Conservation (phyloP, 768 basidiomycete genomes). For the Leccinellum rugosiceps region DNA sequence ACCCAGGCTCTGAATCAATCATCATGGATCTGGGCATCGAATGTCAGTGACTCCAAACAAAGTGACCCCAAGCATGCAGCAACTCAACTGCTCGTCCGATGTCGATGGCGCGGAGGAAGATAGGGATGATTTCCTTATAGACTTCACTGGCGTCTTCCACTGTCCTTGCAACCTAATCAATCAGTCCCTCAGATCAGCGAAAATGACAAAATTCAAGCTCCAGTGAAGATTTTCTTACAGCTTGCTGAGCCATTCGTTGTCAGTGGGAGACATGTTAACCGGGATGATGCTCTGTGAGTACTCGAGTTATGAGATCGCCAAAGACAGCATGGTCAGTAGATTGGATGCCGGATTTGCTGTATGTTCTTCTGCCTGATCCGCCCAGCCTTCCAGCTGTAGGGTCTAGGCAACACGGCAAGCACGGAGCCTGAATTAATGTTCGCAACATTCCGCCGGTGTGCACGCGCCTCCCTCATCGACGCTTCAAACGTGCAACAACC, state of each 20-base stretch:
- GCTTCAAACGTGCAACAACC: too few relatives aligned
- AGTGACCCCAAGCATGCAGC: background rate
- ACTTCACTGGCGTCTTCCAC: background rate
- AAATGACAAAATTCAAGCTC: background rate
- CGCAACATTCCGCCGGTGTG: too few relatives aligned
- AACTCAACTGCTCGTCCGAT: slow-evolving; percentile 13
- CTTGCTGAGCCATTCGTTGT: slow-evolving; percentile 5
- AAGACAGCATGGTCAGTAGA: background rate
- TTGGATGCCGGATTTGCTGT: background rate
- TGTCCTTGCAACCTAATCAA: slow-evolving; percentile 1
- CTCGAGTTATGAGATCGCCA: background rate
- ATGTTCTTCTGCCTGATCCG: too few relatives aligned
- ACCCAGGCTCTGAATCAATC: slow-evolving; percentile 1
- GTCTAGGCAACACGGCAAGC: too few relatives aligned
- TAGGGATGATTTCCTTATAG: background rate
- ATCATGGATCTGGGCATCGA: slow-evolving; percentile 5
- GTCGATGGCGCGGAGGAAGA: background rate
- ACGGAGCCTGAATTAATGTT: too few relatives aligned
- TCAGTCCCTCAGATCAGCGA: background rate
- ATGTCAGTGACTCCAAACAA: background rate
- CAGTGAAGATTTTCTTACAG: background rate
- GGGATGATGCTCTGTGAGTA: background rate
- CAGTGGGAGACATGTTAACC: background rate
- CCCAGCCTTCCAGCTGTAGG: too few relatives aligned
- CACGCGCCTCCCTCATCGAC: too few relatives aligned